Conservation (phyloP, 768 basidiomycete genomes). For the Tylopilus sp. region DNA sequence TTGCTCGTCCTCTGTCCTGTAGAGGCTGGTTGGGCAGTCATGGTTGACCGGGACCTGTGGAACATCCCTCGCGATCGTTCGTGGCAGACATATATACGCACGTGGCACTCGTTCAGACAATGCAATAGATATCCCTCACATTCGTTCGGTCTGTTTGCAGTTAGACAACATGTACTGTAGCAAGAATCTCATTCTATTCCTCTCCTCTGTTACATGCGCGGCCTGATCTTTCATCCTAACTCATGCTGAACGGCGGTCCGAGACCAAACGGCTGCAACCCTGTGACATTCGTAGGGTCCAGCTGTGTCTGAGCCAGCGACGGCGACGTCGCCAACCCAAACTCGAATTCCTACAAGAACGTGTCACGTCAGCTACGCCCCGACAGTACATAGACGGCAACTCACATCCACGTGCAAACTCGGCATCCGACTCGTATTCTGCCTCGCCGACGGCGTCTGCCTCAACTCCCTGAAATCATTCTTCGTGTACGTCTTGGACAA, state of each 20-base stretch:
- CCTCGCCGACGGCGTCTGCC: constrained; percentile 63
- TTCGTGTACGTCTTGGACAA: constrained; percentile 78
- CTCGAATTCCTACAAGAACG: constrained; percentile 37
- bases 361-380: constrained; percentile 1
- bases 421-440: constrained; percentile 85
- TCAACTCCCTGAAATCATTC: constrained; percentile 78
- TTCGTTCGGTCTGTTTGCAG: background rate
- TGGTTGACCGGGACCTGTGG: constrained; percentile 12
- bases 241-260: constrained; percentile 29
- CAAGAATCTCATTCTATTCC: background rate
- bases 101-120: background rate
- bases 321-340: constrained; percentile 27
- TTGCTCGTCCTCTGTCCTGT: background rate
- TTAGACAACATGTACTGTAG: constrained; percentile 4
- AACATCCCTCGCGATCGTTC: background rate
- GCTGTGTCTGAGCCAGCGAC: constrained; percentile 31
- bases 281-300: constrained; percentile 15
- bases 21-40: background rate
- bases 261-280: constrained; percentile 25
- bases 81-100: background rate
- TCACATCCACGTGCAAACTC: constrained; percentile 77
- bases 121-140: constrained; percentile 9
- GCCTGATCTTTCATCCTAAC: background rate
- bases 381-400: constrained; percentile 13
- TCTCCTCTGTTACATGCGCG: background rate